Conservation (phyloP, 2,329 filamentous ascomycete genomes). For the Colletotrichum cereale region DNA sequence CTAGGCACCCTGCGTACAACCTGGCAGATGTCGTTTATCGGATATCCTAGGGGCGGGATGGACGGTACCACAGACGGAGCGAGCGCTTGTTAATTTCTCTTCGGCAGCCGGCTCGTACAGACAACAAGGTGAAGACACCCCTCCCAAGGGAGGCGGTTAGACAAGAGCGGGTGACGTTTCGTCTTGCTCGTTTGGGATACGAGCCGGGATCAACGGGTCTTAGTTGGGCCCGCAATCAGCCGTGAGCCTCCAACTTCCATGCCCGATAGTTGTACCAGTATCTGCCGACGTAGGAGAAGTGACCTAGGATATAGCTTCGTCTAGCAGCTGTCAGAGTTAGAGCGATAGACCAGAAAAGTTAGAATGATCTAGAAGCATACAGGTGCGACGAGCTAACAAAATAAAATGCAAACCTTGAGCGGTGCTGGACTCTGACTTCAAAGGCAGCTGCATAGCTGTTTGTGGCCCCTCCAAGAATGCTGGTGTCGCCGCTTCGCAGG, state of each 20-base stretch:
- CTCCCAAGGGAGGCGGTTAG: not conserved
- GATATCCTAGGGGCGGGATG: slow-evolving; percentile 16
- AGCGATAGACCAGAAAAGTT: no score
- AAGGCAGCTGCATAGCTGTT: slow-evolving; percentile 20
- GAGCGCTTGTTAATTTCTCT: slow-evolving; percentile 9
- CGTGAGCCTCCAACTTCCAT: no score
- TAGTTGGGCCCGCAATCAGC: not conserved
- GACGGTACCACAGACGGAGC: slow-evolving; percentile 6
- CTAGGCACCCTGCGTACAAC: not conserved
- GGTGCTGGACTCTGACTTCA: not conserved
- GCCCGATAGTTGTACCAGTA: not conserved
- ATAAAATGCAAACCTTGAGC: not conserved
- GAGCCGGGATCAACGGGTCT: slow-evolving; percentile 9
- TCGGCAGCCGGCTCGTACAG: slow-evolving; percentile 18
- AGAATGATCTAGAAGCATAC: not conserved
- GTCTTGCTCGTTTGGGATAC: slow-evolving; percentile 8
- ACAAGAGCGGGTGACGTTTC: slow-evolving; percentile 16
- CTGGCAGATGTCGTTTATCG: slow-evolving; percentile 29
- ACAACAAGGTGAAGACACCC: slow-evolving; percentile 13
- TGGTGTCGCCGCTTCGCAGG: not conserved
- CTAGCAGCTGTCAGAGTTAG: not conserved
- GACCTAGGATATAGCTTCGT: not conserved
- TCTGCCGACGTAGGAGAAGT: not conserved
- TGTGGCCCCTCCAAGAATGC: slow-evolving; percentile 5
- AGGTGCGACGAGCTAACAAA: not conserved